These are phyloP conservation scores for Linderniella brevidens DNA, from an alignment of 257 asterid genomes.

Conservation along the genomic window DNA sequence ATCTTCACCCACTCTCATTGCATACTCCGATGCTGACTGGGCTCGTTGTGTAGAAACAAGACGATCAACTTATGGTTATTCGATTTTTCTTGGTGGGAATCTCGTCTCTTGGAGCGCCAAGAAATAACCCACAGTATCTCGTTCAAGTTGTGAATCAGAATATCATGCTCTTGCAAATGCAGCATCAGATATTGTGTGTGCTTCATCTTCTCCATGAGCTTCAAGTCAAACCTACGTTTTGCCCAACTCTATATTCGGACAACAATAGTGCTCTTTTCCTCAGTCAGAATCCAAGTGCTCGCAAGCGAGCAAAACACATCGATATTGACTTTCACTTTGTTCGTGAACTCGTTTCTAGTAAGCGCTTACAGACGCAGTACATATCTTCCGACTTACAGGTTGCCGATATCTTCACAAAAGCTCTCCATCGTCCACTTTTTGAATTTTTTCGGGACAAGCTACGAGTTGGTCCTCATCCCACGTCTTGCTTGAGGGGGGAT, in stretches of 20 bases:
- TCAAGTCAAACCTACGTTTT: too few species aligned
- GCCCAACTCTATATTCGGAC: too few species aligned
- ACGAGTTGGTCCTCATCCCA: not conserved
- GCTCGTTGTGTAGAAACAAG: not conserved
- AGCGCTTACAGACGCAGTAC: too few species aligned
- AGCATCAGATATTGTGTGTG: too few species aligned
- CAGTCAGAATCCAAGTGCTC: too few species aligned
- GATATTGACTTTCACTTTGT: too few species aligned
- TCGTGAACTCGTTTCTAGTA: too few species aligned
- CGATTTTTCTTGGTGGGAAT: slow-evolving; percentile 1
- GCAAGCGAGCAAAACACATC: too few species aligned
- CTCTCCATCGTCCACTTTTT: slow-evolving; percentile 2
- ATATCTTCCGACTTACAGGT: not conserved
- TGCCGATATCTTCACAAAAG: slow-evolving; percentile 3
- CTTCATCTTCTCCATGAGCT: too few species aligned
- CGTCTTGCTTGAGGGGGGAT: slow-evolving; percentile 4
- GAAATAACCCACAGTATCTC: not conserved
- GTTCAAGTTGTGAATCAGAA: not conserved
- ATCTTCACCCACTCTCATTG: not conserved
- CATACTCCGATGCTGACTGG: not conserved
- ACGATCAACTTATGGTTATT: not conserved
- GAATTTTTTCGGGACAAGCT: slow-evolving; percentile 3
- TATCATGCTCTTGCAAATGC: too few species aligned
- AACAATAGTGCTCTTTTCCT: too few species aligned
- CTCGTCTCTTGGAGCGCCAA: slow-evolving; percentile 1